Base-by-base conservation (phyloP, 768 basidiomycete species). In the Russula griseocarnosa region DNA sequence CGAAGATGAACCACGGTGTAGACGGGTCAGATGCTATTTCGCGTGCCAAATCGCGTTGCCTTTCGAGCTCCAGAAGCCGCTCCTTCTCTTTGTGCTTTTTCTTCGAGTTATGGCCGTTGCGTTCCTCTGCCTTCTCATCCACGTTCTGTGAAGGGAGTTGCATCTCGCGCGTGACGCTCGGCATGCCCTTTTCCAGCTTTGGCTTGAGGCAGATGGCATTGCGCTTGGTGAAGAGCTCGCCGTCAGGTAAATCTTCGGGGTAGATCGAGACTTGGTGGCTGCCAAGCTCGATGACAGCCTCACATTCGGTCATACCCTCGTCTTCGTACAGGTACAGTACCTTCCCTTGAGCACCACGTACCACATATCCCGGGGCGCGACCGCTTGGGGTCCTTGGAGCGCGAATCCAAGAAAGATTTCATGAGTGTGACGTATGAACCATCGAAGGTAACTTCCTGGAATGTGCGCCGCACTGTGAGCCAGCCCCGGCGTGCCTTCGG, bases 251-350 rank as follows among this genome's bases (percentile, higher is more conserved):
- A 6, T 83, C 85, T 68, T 88, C 86, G 24, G 90, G 89, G 71
- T 81, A 92, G 53, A 98, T 77, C 34, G 80, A 75, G 52, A 95
- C 88, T 57, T 88, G 83, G 73, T 94, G 89, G 18, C 86, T 79
- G 58, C 88, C 81, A 60, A 98, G 77, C 72, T 96, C 90, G 50
- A 98, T 82, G n/a, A 87, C 95, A 4, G 88, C 93, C 71, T 88
- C 88, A 75, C 92, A 94, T 69, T 98, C 95, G 58, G 83, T 82
- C 86, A 92, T 91, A 18, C 79, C 81, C 76, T 97, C 94, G 74
- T 95, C 91, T 74, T 96, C 94, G 76, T 97, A 98, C 24, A 98
- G 78, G 75, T 93, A 98, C 34, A 98, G 77, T 44, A 96, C 86
- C 70, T 85, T 88, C 50, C 90, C 79, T 98, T 98, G 73, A 98